phyloP scores from a whole-genome alignment of 495 filamentous ascomycete species.

The Sordaria brevicollis region DNA sequence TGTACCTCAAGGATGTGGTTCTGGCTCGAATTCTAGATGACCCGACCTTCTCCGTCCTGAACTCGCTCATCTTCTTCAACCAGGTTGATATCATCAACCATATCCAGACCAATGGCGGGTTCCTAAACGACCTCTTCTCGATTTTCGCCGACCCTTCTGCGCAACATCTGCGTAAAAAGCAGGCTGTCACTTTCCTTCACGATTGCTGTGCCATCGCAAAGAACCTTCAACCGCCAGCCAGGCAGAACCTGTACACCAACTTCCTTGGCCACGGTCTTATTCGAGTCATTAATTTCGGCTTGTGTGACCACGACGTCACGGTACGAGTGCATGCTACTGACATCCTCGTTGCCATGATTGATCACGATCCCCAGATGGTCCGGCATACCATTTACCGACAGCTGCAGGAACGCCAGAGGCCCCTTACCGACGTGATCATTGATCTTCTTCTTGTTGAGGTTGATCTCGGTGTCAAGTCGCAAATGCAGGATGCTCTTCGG shows the following conservation, averaged over 20 bases:
- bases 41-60: slow-evolving; percentile 93
- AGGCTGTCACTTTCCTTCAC: slow-evolving; percentile 92
- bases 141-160: slow-evolving; percentile 63
- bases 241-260: slow-evolving; percentile 74
- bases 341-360: slow-evolving; percentile 85
- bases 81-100: slow-evolving; percentile 96
- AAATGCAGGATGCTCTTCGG: slow-evolving; percentile 92
- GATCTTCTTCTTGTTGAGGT: slow-evolving; percentile 84
- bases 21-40: slow-evolving; percentile 93
- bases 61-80: slow-evolving; percentile 97
- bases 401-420: slow-evolving; percentile 73
- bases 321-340: slow-evolving; percentile 91
- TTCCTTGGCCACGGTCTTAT: slow-evolving; percentile 85
- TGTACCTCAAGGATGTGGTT: slow-evolving; percentile 98
- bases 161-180: slow-evolving; percentile 68
- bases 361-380: slow-evolving; percentile 92
- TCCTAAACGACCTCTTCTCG: slow-evolving; percentile 79
- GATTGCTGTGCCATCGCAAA: slow-evolving; percentile 93
- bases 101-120: slow-evolving; percentile 65
- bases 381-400: slow-evolving; percentile 85
- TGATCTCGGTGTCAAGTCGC: slow-evolving; percentile 90
- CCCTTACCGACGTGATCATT: slow-evolving; percentile 88
- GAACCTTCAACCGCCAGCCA: slow-evolving; percentile 72
- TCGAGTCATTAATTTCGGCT: slow-evolving; percentile 80
- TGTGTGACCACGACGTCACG: slow-evolving; percentile 71